Percentiles rank a stretch among this genome's conserved stretches.
These are phyloP conservation scores for Peribolospora baueri DNA, from an alignment of 768 basidiomycete species.

Conservation along the genomic window DNA sequence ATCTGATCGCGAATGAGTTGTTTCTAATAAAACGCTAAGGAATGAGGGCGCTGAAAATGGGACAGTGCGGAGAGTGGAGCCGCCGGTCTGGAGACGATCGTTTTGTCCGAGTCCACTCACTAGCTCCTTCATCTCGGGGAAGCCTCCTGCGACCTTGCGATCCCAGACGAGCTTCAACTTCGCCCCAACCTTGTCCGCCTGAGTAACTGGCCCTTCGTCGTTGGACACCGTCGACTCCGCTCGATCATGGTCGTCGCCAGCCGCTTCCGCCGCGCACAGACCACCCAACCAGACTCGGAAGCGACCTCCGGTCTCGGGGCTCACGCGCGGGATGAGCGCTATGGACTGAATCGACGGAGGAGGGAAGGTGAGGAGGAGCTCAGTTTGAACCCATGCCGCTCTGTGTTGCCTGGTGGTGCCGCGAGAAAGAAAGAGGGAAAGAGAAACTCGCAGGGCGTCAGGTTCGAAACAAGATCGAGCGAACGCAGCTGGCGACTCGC, in stretches of 20 bases:
- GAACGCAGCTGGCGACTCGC: background rate
- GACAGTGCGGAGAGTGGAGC: background rate
- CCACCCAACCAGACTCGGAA: slow-evolving; percentile 22
- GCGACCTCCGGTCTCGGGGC: slow-evolving; percentile 21
- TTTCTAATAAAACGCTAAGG: slow-evolving; percentile 12
- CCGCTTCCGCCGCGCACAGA: background rate
- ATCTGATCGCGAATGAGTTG: slow-evolving; percentile 21
- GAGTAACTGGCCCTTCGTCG: too few relatives aligned
- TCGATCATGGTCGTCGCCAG: too few relatives aligned
- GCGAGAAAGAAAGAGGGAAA: background rate
- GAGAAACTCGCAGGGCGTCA: background rate
- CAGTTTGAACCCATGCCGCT: slow-evolving; percentile 23
- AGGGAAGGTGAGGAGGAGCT: slow-evolving; percentile 24
- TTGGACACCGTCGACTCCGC: too few relatives aligned
- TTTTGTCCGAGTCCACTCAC: background rate
- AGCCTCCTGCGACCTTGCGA: slow-evolving; percentile 23
- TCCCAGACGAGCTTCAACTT: slow-evolving; percentile 17
- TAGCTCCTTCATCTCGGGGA: slow-evolving; percentile 19
- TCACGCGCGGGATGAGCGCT: slow-evolving; percentile 18
- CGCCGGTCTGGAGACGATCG: background rate
- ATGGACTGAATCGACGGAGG: slow-evolving; percentile 16
- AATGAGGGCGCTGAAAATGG: too few relatives aligned
- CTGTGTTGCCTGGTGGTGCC: slow-evolving; percentile 17
- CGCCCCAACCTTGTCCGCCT: slow-evolving; percentile 1
- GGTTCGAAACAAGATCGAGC: background rate